Conservation (phyloP, 2,329 filamentous ascomycete species). For the Pseudomassariella vexata region DNA sequence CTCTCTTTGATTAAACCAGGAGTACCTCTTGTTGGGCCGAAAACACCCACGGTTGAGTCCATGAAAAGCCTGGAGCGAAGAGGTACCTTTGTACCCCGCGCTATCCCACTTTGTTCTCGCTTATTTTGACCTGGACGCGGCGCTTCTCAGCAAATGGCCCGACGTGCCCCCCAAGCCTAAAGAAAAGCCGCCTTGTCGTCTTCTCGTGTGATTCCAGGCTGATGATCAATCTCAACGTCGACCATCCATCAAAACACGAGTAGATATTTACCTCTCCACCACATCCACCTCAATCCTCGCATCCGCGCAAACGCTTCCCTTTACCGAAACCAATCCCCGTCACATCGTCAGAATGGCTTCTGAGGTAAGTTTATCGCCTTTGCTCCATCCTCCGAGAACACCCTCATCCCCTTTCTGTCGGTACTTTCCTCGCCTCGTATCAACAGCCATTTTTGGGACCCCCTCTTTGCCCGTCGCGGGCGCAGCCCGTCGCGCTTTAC, state of each 20-base stretch:
- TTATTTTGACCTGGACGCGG: slow-evolving; percentile 1
- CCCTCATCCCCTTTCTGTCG: slow-evolving; percentile 25
- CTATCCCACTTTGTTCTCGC: neutral
- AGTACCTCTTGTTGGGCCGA: too few species aligned
- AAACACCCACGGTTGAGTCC: too few species aligned
- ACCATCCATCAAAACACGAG: slow-evolving; percentile 7
- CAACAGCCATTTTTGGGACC: neutral
- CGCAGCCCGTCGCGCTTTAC: slow-evolving; percentile 10
- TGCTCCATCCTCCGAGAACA: slow-evolving; percentile 22
- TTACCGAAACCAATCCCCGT: slow-evolving; percentile 4
- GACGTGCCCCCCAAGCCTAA: slow-evolving; percentile 4
- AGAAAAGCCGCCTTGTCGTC: slow-evolving; percentile 6
- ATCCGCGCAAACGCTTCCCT: slow-evolving; percentile 7
- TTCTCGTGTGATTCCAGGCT: slow-evolving; percentile 9
- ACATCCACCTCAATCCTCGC: slow-evolving; percentile 5
- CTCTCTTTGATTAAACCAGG: too few species aligned
- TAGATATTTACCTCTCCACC: slow-evolving; percentile 8
- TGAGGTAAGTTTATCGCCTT: slow-evolving; percentile 45
- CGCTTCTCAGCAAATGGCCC: too few species aligned
- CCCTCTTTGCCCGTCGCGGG: neutral
- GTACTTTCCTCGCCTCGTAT: slow-evolving; percentile 3
- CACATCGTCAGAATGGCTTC: slow-evolving; percentile 47
- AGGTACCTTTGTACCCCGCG: neutral
- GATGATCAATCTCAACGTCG: slow-evolving; percentile 3
- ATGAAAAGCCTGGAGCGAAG: too few species aligned